Percentiles rank a stretch among this genome's conserved stretches.
phyloP scores from a whole-genome alignment of 177 flowering plant species.

The Telopea speciosissima region DNA sequence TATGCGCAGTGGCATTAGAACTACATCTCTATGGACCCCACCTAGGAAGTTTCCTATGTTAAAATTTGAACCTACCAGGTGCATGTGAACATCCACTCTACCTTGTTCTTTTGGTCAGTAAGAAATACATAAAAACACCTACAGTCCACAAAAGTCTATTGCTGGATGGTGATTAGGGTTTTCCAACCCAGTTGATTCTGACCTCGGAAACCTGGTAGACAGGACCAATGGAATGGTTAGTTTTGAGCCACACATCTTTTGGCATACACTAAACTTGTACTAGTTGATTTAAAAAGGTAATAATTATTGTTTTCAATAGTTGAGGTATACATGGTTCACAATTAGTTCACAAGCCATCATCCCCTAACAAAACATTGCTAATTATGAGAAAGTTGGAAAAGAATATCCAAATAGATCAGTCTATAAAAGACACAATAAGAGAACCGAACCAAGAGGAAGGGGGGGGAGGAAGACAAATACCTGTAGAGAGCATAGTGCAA shows the following conservation, averaged over 20 bases:
- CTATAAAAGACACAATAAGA: neutral
- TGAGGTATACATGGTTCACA: too few species aligned
- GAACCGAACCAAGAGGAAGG: neutral
- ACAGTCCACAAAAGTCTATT: neutral
- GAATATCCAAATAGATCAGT: neutral
- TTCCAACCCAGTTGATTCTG: too few species aligned
- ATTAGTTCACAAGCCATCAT: neutral
- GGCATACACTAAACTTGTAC: too few species aligned
- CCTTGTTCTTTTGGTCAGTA: too few species aligned
- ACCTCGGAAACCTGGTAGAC: too few species aligned
- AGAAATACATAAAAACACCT: too few species aligned
- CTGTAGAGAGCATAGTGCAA: slow-evolving; percentile 56
- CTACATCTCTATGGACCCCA: neutral
- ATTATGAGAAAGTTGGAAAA: neutral
- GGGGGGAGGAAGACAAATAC: slow-evolving; percentile 23
- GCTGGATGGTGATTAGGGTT: neutral
- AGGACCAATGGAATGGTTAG: too few species aligned
- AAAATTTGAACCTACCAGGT: too few species aligned
- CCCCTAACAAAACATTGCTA: neutral
- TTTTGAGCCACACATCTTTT: too few species aligned
- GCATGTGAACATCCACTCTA: too few species aligned
- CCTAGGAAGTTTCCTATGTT: neutral
- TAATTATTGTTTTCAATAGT: neutral
- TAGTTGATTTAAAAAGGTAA: too few species aligned
- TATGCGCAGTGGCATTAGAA: too few species aligned